Conservation (phyloP, 1,284 basidiomycete species). For the Marasmius sp. region DNA sequence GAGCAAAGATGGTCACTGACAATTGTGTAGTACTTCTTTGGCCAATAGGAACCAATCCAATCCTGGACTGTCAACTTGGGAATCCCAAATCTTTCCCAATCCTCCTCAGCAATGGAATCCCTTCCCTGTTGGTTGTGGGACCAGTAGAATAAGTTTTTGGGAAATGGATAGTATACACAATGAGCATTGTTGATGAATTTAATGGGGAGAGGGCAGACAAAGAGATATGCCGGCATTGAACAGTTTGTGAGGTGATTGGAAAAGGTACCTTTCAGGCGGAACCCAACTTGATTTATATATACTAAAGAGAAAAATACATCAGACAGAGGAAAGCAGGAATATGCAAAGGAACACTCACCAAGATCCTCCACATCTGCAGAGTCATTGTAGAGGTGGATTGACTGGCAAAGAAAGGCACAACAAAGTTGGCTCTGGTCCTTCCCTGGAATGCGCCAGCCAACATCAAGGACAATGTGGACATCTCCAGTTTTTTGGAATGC, state of each 20-base stretch:
- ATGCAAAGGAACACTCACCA: too few relatives aligned
- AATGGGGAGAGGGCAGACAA: neutral
- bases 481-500: too few relatives aligned
- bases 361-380: too few relatives aligned
- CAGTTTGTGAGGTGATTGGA: neutral
- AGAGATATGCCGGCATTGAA: neutral
- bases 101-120: neutral
- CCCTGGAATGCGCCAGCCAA: too few relatives aligned
- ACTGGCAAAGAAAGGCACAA: too few relatives aligned
- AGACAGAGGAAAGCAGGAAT: too few relatives aligned
- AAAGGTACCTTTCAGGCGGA: neutral
- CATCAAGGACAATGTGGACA: too few relatives aligned
- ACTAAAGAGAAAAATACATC: neutral
- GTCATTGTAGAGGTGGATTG: too few relatives aligned
- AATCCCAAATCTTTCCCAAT: neutral
- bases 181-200: neutral
- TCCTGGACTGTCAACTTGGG: neutral
- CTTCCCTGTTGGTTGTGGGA: neutral
- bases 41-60: neutral
- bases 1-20: neutral
- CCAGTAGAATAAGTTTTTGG: neutral
- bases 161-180: neutral
- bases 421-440: too few relatives aligned
- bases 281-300: neutral
- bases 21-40: too few relatives aligned